A percentile compares a stretch with the other conserved stretches of the same genome.
phyloP scores from a whole-genome alignment of 2,329 filamentous ascomycete species.

The Colletotrichum coccodes region DNA sequence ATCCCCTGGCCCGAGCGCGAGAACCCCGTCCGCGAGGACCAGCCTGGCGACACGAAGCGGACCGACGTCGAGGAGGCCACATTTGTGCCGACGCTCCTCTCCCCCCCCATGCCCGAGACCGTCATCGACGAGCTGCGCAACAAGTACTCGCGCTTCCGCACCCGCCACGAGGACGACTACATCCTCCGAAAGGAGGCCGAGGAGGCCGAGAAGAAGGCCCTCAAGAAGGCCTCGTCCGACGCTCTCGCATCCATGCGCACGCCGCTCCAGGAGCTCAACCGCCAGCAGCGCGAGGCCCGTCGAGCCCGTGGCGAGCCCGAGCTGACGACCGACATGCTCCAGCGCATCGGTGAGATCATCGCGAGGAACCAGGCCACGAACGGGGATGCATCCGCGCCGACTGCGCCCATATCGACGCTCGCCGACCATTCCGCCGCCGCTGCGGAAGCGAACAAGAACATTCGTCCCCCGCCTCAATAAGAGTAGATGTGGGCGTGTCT shows the following conservation, averaged over 20 bases:
- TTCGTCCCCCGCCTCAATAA: slow-evolving; percentile 23
- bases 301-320: slow-evolving; percentile 64
- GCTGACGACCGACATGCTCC: slow-evolving; percentile 68
- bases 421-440: not conserved
- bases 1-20: slow-evolving; percentile 80
- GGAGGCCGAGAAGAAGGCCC: slow-evolving; percentile 58
- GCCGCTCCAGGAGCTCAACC: slow-evolving; percentile 69
- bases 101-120: slow-evolving; percentile 80
- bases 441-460: not conserved
- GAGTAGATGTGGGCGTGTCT: not conserved
- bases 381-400: slow-evolving; percentile 42
- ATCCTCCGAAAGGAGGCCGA: slow-evolving; percentile 71
- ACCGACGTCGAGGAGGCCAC: slow-evolving; percentile 79
- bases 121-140: slow-evolving; percentile 88
- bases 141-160: slow-evolving; percentile 84
- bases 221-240: slow-evolving; percentile 65
- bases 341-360: slow-evolving; percentile 71
- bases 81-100: slow-evolving; percentile 81
- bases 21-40: slow-evolving; percentile 61
- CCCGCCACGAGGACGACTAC: slow-evolving; percentile 81
- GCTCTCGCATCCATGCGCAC: slow-evolving; percentile 57
- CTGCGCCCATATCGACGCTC: not conserved
- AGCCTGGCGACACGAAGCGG: slow-evolving; percentile 77
- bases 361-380: slow-evolving; percentile 58
- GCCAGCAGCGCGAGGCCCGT: slow-evolving; percentile 61